These are phyloP conservation scores for Fragaria ananassa DNA, from an alignment of 306 rosid genomes.

Conservation along the genomic window DNA sequence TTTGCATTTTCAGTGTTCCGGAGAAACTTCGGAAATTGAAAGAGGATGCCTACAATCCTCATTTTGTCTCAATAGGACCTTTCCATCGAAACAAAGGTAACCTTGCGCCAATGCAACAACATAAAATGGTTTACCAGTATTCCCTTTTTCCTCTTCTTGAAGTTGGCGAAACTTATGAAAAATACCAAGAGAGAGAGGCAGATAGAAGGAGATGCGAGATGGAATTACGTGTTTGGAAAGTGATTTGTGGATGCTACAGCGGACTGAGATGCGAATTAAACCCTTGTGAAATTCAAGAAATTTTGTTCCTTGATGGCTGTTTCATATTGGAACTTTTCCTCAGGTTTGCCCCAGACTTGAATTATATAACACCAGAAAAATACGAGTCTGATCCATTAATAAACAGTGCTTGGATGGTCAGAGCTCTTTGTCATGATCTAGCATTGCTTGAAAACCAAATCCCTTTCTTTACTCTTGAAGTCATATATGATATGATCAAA, in stretches of 20 bases:
- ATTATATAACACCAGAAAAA: background rate
- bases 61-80: slow-evolving; percentile 26
- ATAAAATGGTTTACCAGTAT: slow-evolving; percentile 23
- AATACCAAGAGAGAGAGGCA: too few species aligned
- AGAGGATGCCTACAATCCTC: slow-evolving; percentile 16
- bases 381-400: background rate
- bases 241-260: too few species aligned
- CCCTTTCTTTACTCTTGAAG: slow-evolving; percentile 29
- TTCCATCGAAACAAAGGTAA: slow-evolving; percentile 13
- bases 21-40: slow-evolving; percentile 13
- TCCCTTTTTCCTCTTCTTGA: too few species aligned
- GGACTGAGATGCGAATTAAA: too few species aligned
- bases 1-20: slow-evolving; percentile 18
- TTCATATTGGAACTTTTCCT: slow-evolving; percentile 35
- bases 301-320: too few species aligned
- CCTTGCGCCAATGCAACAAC: slow-evolving; percentile 14
- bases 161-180: too few species aligned
- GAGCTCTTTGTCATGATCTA: slow-evolving; percentile 19
- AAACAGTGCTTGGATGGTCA: background rate
- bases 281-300: too few species aligned
- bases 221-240: too few species aligned
- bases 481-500: background rate
- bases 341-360: background rate
- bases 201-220: too few species aligned
- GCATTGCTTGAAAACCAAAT: slow-evolving; percentile 37